Percentiles rank a stretch among this genome's conserved stretches.
phyloP scores from a whole-genome alignment of 345 rosid species.

The Aethionema arabicum region DNA sequence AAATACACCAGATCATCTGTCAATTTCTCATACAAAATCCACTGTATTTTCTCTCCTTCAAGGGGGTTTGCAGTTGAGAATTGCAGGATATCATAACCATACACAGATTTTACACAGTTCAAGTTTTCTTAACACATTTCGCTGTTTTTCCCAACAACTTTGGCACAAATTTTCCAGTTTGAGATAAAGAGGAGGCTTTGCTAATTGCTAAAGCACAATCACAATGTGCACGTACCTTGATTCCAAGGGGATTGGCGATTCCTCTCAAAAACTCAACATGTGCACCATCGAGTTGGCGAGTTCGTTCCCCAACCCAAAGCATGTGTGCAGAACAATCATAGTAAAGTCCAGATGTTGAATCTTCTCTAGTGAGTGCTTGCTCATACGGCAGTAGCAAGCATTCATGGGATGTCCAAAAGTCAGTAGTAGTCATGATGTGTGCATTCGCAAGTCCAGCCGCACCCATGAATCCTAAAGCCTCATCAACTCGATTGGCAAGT shows the following conservation, averaged over 20 bases:
- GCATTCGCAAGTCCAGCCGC: constrained; percentile 65
- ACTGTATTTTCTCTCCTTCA: background rate
- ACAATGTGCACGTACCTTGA: constrained; percentile 39
- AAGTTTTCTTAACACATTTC: background rate
- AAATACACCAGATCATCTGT: background rate
- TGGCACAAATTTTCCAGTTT: background rate
- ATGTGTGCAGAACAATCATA: constrained; percentile 73
- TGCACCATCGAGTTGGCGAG: constrained; percentile 69
- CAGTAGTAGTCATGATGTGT: constrained; percentile 56
- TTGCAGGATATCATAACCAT: background rate
- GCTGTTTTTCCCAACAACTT: background rate
- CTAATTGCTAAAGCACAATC: background rate
- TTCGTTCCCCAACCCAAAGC: constrained; percentile 75
- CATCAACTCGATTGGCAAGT: constrained; percentile 64
- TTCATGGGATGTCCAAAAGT: constrained; percentile 71
- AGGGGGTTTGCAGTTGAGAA: background rate
- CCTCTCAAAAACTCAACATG: constrained; percentile 70
- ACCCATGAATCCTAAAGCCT: constrained; percentile 69
- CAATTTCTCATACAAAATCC: background rate
- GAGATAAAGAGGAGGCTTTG: background rate
- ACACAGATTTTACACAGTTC: background rate
- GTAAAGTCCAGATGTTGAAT: constrained; percentile 64
- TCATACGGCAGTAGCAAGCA: constrained; percentile 64
- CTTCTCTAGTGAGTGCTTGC: constrained; percentile 72
- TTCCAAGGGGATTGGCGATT: constrained; percentile 63